Conservation (phyloP, 441 rosid species). For the Iberis amara region DNA sequence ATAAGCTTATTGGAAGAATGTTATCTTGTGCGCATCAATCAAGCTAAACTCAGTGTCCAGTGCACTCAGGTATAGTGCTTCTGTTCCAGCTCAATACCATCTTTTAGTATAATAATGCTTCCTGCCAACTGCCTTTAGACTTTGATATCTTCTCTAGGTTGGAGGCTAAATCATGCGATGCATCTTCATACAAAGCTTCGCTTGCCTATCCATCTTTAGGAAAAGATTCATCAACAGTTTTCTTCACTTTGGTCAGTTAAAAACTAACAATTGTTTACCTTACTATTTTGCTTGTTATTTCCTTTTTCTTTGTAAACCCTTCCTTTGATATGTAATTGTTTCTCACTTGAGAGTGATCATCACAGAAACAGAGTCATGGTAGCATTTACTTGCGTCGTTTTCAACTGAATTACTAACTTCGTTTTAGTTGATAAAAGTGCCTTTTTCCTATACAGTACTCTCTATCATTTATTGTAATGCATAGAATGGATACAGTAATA, state of each 20-base stretch:
- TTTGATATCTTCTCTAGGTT: constrained; percentile 2
- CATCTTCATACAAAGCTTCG: not conserved
- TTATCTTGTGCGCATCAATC: too few relatives aligned
- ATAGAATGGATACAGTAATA: not conserved
- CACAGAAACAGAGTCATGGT: not conserved
- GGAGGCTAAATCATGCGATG: constrained; percentile 20
- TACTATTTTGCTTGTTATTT: not conserved
- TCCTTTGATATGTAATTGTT: not conserved
- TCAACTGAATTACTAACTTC: constrained; percentile 20
- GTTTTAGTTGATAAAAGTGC: constrained; percentile 15
- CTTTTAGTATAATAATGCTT: not conserved
- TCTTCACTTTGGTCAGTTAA: not conserved
- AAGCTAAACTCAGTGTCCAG: not conserved
- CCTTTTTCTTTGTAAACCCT: constrained; percentile 5
- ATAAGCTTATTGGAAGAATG: not conserved
- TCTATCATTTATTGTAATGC: not conserved
- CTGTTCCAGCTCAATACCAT: not conserved
- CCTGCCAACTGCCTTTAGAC: constrained; percentile 4
- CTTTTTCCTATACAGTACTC: not conserved
- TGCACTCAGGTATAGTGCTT: constrained; percentile 21
- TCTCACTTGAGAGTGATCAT: constrained; percentile 3
- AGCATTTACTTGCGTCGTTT: constrained; percentile 4
- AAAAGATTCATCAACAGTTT: constrained; percentile 7
- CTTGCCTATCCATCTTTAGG: not conserved
- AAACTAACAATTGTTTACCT: not conserved